Base-by-base conservation (phyloP, 805 yeast species). In the Kodamaea restingae region DNA sequence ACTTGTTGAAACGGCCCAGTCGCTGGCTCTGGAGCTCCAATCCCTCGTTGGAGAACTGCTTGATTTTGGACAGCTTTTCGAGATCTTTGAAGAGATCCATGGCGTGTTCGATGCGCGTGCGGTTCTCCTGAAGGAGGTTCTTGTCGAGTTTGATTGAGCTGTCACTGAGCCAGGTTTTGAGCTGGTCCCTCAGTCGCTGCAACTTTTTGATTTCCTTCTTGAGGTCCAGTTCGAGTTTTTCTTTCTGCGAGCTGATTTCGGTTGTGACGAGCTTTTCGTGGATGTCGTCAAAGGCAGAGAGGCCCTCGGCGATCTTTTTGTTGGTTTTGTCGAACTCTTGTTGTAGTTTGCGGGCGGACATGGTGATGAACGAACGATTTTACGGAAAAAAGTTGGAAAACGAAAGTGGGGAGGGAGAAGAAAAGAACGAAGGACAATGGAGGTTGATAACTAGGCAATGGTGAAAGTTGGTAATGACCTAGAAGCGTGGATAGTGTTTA, bases 51-150 rank as follows among this genome's bases (percentile, higher is more conserved):
- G 93, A 81, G 58, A 86, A 91, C 38, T 95, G 96, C 61, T 91
- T 91, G 27, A 95, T 88, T 65, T 91, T 91, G 77, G 87, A 83
- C 47, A 83, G 79, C 64, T 88, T 87, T 63, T 91, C 98, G 50
- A 91, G 87, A 40, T 88, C 91, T 60, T 93, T 93, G 66, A 91
- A 93, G 52, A 88, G 77, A 62, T 91, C 98, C 98, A 91, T 91
- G 45, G 93, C 93, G 54, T 88, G 84, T 52, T 91, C 97, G 41
- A 82, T 70, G 47, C 87, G 67, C 36, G 70, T 59, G 11, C 80
- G 75, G 52, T 84, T 85, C 58, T 88, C 93, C 36, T 58, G 70
- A 22, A 69, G 49, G 20, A 54, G 41, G 33, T 45, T 49, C 49
- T 67, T 65, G 46, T 68, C 73, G 52, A 91, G 95, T 59, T 95